Base-by-base conservation (phyloP, 2,329 filamentous ascomycete genomes). In the Scytalidium sp. region DNA sequence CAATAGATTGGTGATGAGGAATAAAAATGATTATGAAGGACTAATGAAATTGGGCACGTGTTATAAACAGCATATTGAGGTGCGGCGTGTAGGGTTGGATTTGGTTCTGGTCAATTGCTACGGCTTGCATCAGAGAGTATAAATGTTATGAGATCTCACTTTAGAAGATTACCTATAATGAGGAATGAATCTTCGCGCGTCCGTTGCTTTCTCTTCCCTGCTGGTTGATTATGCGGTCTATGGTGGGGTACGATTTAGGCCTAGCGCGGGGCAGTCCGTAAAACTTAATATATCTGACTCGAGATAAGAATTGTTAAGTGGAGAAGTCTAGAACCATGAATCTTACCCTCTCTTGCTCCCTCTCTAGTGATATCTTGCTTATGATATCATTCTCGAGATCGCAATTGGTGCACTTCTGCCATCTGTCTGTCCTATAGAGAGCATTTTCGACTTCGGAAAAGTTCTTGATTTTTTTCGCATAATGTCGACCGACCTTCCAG, bases 1-100 rank as follows among this genome's bases (percentile, higher is more conserved):
- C n/a, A 57, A 41, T 60, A 90, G 87, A 90, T 90, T 65, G 87
- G 81, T 58, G 81, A 85, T 59, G 81, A 85, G 58, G 81, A 84
- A 67, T 83, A 76, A 64, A 60, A 47, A 49, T 43, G 19, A 55
- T 45, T 23, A 50, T 49, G 32, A 43, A 40, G 43, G 41, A 50
- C 51, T 59, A 60, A 60, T 58, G 56, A 56, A 60, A 56, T 48
- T 58, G 54, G 50, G 56, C 50, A 59, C 53, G 55, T 52, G 40
- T 21, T 43, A 44, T 59, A 58, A 57, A 52, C 41, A 62, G 57
- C 56, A 62, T 60, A 60, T 58, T n/a, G 54, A 42, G 51, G 56
- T 53, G 52, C 41, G 61, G 60, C 59, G 62, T 59, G 62, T 55
- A 41, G 51, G 59, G 57, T 62, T 62, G 58, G 58, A 49, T 62